Evolutionary conservation across 129 eudicot species (phyloP).

Genomic region (Dittrichia graveolens): DNA sequence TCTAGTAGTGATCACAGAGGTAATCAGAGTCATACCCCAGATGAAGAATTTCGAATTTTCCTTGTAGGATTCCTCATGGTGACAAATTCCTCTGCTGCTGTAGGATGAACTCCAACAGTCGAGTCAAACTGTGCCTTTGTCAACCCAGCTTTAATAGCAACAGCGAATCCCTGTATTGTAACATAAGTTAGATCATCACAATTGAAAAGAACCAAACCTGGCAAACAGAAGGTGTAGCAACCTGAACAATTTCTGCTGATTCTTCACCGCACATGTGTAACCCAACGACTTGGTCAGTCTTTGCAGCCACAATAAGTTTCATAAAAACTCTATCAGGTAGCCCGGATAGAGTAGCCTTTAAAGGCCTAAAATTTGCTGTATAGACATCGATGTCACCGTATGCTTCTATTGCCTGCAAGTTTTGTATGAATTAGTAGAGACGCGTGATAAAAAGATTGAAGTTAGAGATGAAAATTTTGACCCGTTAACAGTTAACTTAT

Average conservation of each 20-base stretch:
- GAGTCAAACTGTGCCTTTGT: slow-evolving; percentile 93
- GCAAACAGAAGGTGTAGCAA: slow-evolving; percentile 29
- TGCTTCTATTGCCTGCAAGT: slow-evolving; percentile 72
- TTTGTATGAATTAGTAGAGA: slow-evolving; percentile 12
- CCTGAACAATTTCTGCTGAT: slow-evolving; percentile 94
- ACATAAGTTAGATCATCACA: slow-evolving; percentile 5
- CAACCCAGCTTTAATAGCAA: slow-evolving; percentile 97
- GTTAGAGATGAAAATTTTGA: not conserved
- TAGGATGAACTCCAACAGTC: slow-evolving; percentile 93
- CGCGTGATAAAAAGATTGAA: not conserved
- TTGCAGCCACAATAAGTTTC: slow-evolving; percentile 92
- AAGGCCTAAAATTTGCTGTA: slow-evolving; percentile 90
- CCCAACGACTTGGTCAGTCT: slow-evolving; percentile 78
- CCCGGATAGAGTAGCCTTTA: slow-evolving; percentile 96
- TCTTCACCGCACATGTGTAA: slow-evolving; percentile 98
- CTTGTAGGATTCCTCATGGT: slow-evolving; percentile 95
- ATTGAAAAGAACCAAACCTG: not conserved
- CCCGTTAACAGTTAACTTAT: not conserved
- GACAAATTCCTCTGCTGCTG: slow-evolving; percentile 97
- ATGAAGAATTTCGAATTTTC: slow-evolving; percentile 61
- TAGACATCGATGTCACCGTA: slow-evolving; percentile 84
- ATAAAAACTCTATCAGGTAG: slow-evolving; percentile 90
- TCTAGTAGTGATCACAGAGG: not conserved
- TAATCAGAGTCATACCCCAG: slow-evolving; percentile 49
- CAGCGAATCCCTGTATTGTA: slow-evolving; percentile 80